Evolutionary conservation across 139 green algal genomes (phyloP).

Genomic region (Coelastrella sp.): DNA sequence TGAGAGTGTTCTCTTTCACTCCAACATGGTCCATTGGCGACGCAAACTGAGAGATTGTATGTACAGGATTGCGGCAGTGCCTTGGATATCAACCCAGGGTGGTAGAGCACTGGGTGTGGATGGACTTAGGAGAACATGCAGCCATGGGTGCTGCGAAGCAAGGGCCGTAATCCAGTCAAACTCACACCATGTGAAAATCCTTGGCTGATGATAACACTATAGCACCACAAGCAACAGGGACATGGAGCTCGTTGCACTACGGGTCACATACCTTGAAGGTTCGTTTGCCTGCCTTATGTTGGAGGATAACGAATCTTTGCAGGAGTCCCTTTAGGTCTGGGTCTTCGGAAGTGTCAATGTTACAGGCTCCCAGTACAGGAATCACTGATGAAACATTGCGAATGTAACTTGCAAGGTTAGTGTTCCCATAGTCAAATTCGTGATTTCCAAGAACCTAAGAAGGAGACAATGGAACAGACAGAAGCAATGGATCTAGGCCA

Average conservation of each 20-base stretch:
- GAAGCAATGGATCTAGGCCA: neutral
- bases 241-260: neutral
- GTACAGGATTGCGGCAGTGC: too few species aligned
- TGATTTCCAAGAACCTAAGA: constrained; percentile 1
- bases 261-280: neutral
- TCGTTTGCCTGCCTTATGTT: neutral
- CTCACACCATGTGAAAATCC: too few species aligned
- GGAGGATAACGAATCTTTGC: constrained; percentile 30
- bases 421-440: constrained; percentile 26
- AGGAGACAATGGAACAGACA: neutral
- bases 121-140: too few species aligned
- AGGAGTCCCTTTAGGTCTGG: constrained; percentile 41
- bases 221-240: too few species aligned
- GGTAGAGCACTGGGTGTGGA: too few species aligned
- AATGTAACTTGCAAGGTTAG: neutral
- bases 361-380: constrained; percentile 51
- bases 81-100: too few species aligned
- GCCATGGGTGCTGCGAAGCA: too few species aligned
- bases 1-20: too few species aligned
- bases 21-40: too few species aligned
- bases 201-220: too few species aligned
- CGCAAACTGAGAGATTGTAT: too few species aligned
- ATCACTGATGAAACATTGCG: constrained; percentile 3
- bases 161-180: too few species aligned
- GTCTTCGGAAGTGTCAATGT: constrained; percentile 48